phyloP scores from a whole-genome alignment of 805 yeast genomes.

The Monosporozyma yasuniensis region DNA sequence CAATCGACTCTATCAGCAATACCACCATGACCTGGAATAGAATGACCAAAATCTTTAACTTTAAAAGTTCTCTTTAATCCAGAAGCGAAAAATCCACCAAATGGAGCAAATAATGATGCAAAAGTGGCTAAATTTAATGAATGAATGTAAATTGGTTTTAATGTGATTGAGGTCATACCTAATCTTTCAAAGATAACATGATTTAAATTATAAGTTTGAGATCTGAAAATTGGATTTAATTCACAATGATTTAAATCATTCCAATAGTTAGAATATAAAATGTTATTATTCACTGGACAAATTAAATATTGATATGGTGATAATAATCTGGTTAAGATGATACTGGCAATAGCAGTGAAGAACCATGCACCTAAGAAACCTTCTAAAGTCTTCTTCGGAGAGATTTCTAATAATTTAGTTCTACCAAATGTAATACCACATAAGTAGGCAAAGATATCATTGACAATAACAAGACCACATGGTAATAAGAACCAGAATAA shows the following conservation, averaged over 20 bases:
- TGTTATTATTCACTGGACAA: slow-evolving; percentile 56
- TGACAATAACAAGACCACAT: slow-evolving; percentile 81
- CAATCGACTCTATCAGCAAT: slow-evolving; percentile 96
- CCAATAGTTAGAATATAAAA: background rate
- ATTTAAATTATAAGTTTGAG: slow-evolving; percentile 72
- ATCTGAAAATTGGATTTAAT: slow-evolving; percentile 80
- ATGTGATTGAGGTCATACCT: slow-evolving; percentile 41
- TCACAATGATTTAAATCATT: slow-evolving; percentile 64
- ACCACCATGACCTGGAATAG: slow-evolving; percentile 99
- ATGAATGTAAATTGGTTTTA: slow-evolving; percentile 88
- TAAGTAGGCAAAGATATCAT: slow-evolving; percentile 91
- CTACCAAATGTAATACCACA: slow-evolving; percentile 96
- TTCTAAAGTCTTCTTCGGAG: slow-evolving; percentile 96
- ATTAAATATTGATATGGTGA: slow-evolving; percentile 65
- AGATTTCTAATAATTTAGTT: slow-evolving; percentile 84
- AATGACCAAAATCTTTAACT: slow-evolving; percentile 94
- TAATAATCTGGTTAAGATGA: slow-evolving; percentile 55
- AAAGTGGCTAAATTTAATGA: slow-evolving; percentile 79
- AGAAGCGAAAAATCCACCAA: slow-evolving; percentile 96
- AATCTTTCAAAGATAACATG: slow-evolving; percentile 45
- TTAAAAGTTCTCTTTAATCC: slow-evolving; percentile 96
- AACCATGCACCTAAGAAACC: slow-evolving; percentile 98
- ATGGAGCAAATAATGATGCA: slow-evolving; percentile 95
- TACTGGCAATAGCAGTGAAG: slow-evolving; percentile 72
- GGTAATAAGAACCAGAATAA: slow-evolving; percentile 93